These are phyloP conservation scores for Picea glauca DNA, from an alignment of 75 land plant genomes.

Conservation along the genomic window DNA sequence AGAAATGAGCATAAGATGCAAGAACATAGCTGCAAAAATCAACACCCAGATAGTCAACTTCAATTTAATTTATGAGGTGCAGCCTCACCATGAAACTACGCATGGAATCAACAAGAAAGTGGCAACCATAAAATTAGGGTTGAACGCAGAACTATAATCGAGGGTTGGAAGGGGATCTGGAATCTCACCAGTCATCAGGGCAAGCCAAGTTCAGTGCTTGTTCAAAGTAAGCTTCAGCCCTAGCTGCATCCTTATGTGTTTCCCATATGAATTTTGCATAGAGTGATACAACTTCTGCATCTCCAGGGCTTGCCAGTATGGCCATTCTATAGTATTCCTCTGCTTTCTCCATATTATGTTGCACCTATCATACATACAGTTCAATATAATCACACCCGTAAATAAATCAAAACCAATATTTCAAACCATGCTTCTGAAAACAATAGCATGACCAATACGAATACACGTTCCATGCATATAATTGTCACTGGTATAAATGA, in stretches of 20 bases:
- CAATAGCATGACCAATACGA: not conserved
- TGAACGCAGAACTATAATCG: too few relatives aligned
- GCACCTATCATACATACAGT: not conserved
- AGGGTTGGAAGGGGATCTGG: too few relatives aligned
- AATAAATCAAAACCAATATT: not conserved
- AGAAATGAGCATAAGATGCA: too few relatives aligned
- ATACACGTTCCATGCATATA: slow-evolving; percentile 13
- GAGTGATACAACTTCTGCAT: slow-evolving; percentile 31
- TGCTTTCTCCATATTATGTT: slow-evolving; percentile 24
- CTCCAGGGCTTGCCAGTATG: slow-evolving; percentile 38
- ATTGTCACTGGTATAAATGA: too few relatives aligned
- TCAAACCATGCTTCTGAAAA: not conserved
- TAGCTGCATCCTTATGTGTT: slow-evolving; percentile 20
- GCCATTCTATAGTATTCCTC: slow-evolving; percentile 43
- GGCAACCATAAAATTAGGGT: too few relatives aligned
- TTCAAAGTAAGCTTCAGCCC: slow-evolving; percentile 45
- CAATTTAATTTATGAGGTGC: too few relatives aligned
- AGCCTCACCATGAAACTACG: too few relatives aligned
- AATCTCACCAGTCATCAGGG: slow-evolving; percentile 34
- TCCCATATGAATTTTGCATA: slow-evolving; percentile 54
- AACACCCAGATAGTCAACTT: too few relatives aligned
- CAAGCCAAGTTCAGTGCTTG: slow-evolving; percentile 51
- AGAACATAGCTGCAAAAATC: too few relatives aligned
- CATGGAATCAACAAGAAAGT: too few relatives aligned
- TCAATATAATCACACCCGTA: not conserved